Evolutionary conservation across 805 yeast genomes (phyloP).

Genomic region (Tetrapisispora phaffii): DNA sequence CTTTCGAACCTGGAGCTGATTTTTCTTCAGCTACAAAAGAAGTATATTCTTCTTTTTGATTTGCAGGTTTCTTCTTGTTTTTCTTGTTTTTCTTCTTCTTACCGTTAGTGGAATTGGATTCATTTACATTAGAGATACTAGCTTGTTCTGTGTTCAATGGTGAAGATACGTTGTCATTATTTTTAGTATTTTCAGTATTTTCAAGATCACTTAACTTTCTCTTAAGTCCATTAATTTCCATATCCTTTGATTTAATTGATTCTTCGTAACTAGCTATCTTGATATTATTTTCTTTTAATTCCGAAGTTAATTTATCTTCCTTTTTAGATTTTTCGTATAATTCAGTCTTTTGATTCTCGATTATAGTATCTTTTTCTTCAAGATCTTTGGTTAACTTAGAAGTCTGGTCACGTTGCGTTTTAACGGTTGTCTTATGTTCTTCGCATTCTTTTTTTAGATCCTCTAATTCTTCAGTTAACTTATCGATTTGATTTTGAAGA

Average conservation of each 20-base stretch:
- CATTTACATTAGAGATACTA: background rate
- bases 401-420: background rate
- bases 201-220: slow-evolving; percentile 6
- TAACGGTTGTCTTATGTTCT: background rate
- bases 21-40: background rate
- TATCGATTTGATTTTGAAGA: background rate
- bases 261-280: background rate
- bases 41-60: slow-evolving; percentile 1
- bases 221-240: slow-evolving; percentile 10
- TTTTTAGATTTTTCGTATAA: background rate
- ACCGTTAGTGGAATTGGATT: background rate
- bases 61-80: slow-evolving; percentile 19
- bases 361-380: background rate
- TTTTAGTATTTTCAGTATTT: background rate
- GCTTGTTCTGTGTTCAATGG: background rate
- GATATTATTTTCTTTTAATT: background rate
- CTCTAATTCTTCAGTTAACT: background rate
- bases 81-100: slow-evolving; percentile 7
- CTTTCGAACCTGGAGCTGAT: background rate
- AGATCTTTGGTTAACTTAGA: background rate
- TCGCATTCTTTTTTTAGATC: background rate
- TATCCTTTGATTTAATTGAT: background rate
- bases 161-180: no score
- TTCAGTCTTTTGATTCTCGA: slow-evolving; percentile 2
- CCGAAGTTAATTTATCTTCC: background rate